These are phyloP conservation scores for Lasiosphaeria ovina DNA, from an alignment of 495 filamentous ascomycete genomes.

Conservation along the genomic window DNA sequence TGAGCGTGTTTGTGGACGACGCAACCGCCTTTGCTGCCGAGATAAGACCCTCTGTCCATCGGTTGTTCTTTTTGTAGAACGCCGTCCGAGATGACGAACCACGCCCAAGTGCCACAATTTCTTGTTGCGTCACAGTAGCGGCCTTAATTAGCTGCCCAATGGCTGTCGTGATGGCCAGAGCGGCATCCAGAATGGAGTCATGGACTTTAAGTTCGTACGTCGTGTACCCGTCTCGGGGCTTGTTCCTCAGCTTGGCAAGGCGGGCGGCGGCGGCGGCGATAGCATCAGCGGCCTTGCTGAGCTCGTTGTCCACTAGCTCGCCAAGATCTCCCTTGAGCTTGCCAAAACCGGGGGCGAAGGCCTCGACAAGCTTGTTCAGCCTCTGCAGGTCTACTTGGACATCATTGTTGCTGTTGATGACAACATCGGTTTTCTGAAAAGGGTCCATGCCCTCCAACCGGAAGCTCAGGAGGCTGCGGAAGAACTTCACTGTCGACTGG, in stretches of 20 bases:
- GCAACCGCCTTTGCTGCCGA: constrained; percentile 96
- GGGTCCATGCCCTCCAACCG: constrained; percentile 84
- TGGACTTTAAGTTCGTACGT: constrained; percentile 95
- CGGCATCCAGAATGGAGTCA: constrained; percentile 90
- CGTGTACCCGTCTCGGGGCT: constrained; percentile 90
- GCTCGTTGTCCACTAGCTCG: constrained; percentile 87
- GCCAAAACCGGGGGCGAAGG: constrained; percentile 79
- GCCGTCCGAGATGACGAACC: constrained; percentile 86
- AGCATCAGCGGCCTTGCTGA: constrained; percentile 90
- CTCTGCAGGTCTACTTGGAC: constrained; percentile 88
- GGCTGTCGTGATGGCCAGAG: constrained; percentile 92
- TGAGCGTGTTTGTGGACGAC: constrained; percentile 84
- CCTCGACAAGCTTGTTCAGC: constrained; percentile 87
- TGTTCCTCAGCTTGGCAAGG: constrained; percentile 85
- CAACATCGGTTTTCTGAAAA: constrained; percentile 86
- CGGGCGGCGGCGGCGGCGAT: constrained; percentile 89
- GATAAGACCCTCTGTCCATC: constrained; percentile 97
- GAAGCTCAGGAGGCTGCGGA: constrained; percentile 91
- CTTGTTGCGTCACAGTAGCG: constrained; percentile 88
- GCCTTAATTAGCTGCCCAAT: constrained; percentile 96
- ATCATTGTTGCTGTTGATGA: constrained; percentile 94
- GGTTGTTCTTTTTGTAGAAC: constrained; percentile 98
- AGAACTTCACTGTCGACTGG: constrained; percentile 87
- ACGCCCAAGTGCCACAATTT: constrained; percentile 94
- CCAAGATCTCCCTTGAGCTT: constrained; percentile 88